These are phyloP conservation scores for Aspergillus luchuensis DNA, from an alignment of 2,329 filamentous ascomycete species.

Conservation along the genomic window DNA sequence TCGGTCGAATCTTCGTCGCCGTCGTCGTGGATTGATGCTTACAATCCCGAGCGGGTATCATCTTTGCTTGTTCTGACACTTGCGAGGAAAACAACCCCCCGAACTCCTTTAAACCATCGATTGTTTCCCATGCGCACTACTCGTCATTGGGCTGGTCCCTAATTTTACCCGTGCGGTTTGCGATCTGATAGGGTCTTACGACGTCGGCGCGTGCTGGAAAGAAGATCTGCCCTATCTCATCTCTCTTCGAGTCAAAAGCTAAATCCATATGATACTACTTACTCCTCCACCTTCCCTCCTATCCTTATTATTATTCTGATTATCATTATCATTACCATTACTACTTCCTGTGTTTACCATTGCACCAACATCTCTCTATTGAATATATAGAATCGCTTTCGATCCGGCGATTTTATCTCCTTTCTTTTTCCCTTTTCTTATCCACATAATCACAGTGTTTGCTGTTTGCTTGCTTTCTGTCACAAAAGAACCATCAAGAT, in stretches of 20 bases:
- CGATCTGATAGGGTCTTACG: constrained; percentile 4
- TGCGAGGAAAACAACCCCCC: not conserved
- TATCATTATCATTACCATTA: too few species aligned
- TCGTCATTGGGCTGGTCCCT: constrained; percentile 22
- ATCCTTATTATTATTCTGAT: not conserved
- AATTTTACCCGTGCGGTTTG: constrained; percentile 10
- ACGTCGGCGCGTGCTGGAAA: constrained; percentile 2
- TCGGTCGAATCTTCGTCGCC: constrained; percentile 3
- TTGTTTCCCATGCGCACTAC: constrained; percentile 15
- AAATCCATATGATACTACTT: not conserved
- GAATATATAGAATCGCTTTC: not conserved
- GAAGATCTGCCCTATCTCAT: constrained; percentile 2
- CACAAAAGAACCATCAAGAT: constrained; percentile 21
- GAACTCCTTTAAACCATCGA: constrained; percentile 2
- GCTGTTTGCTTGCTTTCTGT: not conserved
- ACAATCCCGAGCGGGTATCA: constrained; percentile 12
- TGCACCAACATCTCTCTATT: not conserved
- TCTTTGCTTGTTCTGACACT: constrained; percentile 3
- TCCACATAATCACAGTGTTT: not conserved
- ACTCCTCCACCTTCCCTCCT: not conserved
- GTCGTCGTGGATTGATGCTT: constrained; percentile 9
- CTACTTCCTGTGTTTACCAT: not conserved
- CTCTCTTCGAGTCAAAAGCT: not conserved
- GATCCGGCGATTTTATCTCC: not conserved
- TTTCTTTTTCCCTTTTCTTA: too few species aligned